A percentile compares a stretch with the other conserved stretches of the same genome.
phyloP scores from a whole-genome alignment of 2,329 filamentous ascomycete genomes.

The Trichoderma sp. region DNA sequence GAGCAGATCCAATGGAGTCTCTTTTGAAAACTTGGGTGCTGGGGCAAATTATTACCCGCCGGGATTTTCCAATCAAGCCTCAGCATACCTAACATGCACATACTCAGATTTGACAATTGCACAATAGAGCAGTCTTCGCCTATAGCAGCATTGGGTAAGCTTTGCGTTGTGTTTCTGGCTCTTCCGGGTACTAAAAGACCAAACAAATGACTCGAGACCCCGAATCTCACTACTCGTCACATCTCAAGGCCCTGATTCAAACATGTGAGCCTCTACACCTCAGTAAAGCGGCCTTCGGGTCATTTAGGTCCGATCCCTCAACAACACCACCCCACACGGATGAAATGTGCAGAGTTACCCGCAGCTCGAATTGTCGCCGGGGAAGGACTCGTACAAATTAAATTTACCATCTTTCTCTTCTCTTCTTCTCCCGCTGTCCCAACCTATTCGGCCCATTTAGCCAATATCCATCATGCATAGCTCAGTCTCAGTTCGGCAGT shows the following conservation, averaged over 20 bases:
- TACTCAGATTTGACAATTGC: neutral
- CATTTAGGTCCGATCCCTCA: constrained; percentile 25
- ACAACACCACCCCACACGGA: constrained; percentile 15
- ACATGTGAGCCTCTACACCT: neutral
- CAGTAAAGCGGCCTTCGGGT: constrained; percentile 28
- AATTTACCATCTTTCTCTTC: neutral
- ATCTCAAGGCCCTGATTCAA: neutral
- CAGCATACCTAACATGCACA: neutral
- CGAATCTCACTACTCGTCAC: neutral
- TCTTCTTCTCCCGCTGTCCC: neutral
- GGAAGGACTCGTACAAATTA: neutral
- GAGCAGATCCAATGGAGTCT: neutral
- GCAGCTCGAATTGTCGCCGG: neutral
- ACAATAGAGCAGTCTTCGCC: neutral
- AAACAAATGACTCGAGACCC: neutral
- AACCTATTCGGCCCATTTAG: neutral
- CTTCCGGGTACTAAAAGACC: neutral
- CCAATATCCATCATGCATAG: constrained; percentile 44
- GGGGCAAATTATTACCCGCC: neutral
- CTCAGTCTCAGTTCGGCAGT: constrained; percentile 48
- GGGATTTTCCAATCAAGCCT: neutral
- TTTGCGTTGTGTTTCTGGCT: neutral
- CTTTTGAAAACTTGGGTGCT: neutral
- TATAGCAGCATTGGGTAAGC: neutral
- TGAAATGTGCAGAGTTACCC: constrained; percentile 6